Evolutionary conservation across 495 filamentous ascomycete species (phyloP).

Genomic region (Penicillium samsonianum): DNA sequence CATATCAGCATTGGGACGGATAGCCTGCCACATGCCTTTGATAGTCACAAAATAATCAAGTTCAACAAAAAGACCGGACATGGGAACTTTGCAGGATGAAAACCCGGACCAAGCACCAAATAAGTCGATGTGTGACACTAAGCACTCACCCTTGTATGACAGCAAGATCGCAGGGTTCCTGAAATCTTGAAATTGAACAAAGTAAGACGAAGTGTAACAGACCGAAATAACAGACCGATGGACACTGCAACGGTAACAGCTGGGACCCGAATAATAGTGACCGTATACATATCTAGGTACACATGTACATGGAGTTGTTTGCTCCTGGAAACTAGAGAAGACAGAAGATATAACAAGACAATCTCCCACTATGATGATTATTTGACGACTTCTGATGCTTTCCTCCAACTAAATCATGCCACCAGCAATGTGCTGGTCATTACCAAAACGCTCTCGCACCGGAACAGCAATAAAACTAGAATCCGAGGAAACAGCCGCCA

Average conservation of each 20-base stretch:
- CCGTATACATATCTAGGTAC: conserved; percentile 4
- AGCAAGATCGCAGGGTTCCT: conserved; percentile 3
- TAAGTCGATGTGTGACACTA: background rate
- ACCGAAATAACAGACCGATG: conserved; percentile 6
- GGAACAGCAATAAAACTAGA: conserved; percentile 1
- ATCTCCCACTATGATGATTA: background rate
- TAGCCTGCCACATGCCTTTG: background rate
- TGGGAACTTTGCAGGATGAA: background rate
- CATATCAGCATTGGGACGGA: background rate
- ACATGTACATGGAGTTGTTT: conserved; percentile 7
- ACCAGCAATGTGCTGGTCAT: conserved; percentile 28
- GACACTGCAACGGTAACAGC: conserved; percentile 26
- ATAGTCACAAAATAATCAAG: background rate
- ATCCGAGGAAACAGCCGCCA: conserved; percentile 32
- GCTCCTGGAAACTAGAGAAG: background rate
- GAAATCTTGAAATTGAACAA: background rate
- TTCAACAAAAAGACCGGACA: background rate
- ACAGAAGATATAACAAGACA: background rate
- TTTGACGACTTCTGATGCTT: background rate
- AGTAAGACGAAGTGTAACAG: conserved; percentile 15
- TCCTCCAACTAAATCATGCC: background rate
- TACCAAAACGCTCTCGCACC: conserved; percentile 10
- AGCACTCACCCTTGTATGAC: conserved; percentile 2
- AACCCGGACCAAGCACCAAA: background rate
- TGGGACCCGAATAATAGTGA: background rate